These are phyloP conservation scores for Rhododendron mucronatum DNA, from an alignment of 148 eudicot species.

Conservation along the genomic window DNA sequence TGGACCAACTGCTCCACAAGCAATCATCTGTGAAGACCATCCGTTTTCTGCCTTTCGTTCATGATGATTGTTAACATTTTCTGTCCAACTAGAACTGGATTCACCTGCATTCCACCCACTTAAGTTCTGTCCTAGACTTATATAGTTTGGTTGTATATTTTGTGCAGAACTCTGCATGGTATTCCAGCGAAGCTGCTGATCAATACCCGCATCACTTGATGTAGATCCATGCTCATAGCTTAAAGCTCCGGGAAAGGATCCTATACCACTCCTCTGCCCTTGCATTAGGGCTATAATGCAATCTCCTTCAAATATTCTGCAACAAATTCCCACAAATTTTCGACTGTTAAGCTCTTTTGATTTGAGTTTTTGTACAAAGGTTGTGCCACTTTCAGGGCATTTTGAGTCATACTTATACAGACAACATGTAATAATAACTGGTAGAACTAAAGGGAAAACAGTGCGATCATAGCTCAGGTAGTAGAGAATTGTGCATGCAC, in stretches of 20 bases:
- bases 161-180: slow-evolving; percentile 46
- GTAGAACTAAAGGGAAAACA: not conserved
- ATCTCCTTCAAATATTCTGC: slow-evolving; percentile 5
- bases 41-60: slow-evolving; percentile 25
- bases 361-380: not conserved
- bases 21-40: slow-evolving; percentile 13
- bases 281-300: slow-evolving; percentile 51
- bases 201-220: slow-evolving; percentile 51
- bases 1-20: slow-evolving; percentile 22
- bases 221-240: slow-evolving; percentile 62
- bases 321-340: slow-evolving; percentile 2
- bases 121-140: slow-evolving; percentile 19
- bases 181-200: slow-evolving; percentile 68
- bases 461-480: not conserved
- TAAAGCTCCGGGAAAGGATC: slow-evolving; percentile 72
- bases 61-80: slow-evolving; percentile 10
- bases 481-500: not conserved
- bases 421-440: not conserved
- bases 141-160: slow-evolving; percentile 38
- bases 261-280: slow-evolving; percentile 77
- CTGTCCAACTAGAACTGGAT: slow-evolving; percentile 28
- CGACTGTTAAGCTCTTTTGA: not conserved
- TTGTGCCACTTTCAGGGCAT: not conserved
- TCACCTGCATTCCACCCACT: slow-evolving; percentile 42
- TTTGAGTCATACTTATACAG: not conserved